Evolutionary conservation across 2,329 filamentous ascomycete species (phyloP).

Genomic region (Microcyclospora pomicola): DNA sequence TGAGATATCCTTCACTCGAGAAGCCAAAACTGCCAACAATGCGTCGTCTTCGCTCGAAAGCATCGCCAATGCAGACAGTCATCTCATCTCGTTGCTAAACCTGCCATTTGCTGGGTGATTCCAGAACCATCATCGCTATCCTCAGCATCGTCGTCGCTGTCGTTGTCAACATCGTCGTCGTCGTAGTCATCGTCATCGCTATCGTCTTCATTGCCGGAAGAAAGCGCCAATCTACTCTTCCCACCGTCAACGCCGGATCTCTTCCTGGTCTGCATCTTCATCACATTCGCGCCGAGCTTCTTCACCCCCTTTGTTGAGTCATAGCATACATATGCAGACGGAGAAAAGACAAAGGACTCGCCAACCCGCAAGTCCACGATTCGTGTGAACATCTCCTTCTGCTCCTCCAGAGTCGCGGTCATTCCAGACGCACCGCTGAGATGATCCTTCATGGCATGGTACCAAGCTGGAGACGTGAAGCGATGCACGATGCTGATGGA

Average conservation of each 20-base stretch:
- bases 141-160: no score
- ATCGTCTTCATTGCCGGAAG: neutral
- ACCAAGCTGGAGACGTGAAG: conserved; percentile 55
- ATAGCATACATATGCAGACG: conserved; percentile 14
- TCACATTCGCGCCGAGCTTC: conserved; percentile 11
- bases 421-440: conserved; percentile 32
- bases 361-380: conserved; percentile 19
- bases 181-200: neutral
- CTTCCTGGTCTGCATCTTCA: conserved; percentile 17
- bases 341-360: conserved; percentile 22
- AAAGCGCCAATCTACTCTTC: conserved; percentile 13
- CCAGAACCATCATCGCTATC: no score
- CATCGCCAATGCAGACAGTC: no score
- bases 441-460: conserved; percentile 30
- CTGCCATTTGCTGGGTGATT: no score
- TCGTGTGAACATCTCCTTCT: conserved; percentile 13
- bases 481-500: conserved; percentile 59
- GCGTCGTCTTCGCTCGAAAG: no score
- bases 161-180: no score
- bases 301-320: conserved; percentile 5
- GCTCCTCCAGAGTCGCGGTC: conserved; percentile 3
- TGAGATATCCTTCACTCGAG: no score
- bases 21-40: no score
- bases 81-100: no score
- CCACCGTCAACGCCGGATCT: conserved; percentile 17